Base-by-base conservation (phyloP, 2,329 filamentous ascomycete genomes). In the Aspergillus eucalypticola region DNA sequence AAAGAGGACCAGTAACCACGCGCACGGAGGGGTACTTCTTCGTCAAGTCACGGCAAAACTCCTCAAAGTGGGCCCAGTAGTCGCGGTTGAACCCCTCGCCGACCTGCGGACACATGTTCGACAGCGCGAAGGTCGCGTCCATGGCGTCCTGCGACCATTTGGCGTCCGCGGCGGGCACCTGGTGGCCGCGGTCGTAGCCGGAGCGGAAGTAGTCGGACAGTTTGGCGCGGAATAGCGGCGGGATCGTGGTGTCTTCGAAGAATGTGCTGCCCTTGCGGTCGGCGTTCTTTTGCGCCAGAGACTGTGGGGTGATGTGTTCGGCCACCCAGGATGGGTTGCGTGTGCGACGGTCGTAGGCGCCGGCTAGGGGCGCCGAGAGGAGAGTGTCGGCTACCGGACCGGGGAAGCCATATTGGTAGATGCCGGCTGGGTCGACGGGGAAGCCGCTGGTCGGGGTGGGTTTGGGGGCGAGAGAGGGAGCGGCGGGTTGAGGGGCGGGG, bases 31-130 rank as follows among this genome's bases (percentile, higher is more conserved):
- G 93, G 73, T 97, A 99, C 56, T 82, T 84, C 50, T 82, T 79
- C 0, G 93, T 94, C 66, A 99, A 82, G 17, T 92, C 83, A 8
- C 95, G 86, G 79, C 94, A 97, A 73, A 98, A 99, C 73, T 97
- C 94, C 80, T 99, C 95, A 67, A 99, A 93, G 76, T 99, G 95
- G 39, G 95, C 90, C 95, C 95, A 99, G 85, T 99, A 99, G 80
- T 99, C 95, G 54, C 95, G 86, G 81, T 99, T 99, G 84, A 99
- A 99, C 60, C 95, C 95, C 74, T 97, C 92, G 67, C 95, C 95
- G 29, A 99, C 95, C 80, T 99, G 95, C 32, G 95, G 95, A 73
- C 93, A 96, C 93, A 99, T 99, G 81, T 99, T 99, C 73, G 85
- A 89, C 58, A 99, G 84, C 72, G 87, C 89, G 73, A 99, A 99